Percentiles rank a stretch among this genome's conserved stretches.
Conservation (phyloP, 2,329 filamentous ascomycete species). For the Celoporthe dispersa region DNA sequence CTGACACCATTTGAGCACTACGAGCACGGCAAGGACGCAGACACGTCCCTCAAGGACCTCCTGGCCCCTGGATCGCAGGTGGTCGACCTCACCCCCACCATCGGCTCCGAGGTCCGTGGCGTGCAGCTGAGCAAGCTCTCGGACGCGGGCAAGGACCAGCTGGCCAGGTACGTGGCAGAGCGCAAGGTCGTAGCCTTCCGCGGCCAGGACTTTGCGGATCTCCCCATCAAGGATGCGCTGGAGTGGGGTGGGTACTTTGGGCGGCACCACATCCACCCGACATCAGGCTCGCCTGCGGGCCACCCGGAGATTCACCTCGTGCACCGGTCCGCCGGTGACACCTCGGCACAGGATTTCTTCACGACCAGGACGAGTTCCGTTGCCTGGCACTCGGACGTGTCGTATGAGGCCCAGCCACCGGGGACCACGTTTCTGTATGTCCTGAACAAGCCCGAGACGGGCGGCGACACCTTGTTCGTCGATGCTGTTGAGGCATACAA, state of each 20-base stretch:
- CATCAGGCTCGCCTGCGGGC: conserved; percentile 70
- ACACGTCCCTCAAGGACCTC: conserved; percentile 66
- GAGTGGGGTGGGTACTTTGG: conserved; percentile 65
- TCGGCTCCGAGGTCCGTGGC: conserved; percentile 69
- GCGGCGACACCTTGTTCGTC: conserved; percentile 84
- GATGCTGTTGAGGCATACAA: conserved; percentile 82
- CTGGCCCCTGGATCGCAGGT: conserved; percentile 54
- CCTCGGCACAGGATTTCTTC: conserved; percentile 63
- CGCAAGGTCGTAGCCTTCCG: conserved; percentile 74
- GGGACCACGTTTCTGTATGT: conserved; percentile 89
- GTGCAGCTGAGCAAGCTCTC: conserved; percentile 68
- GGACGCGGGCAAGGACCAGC: conserved; percentile 68
- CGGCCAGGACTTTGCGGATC: conserved; percentile 67
- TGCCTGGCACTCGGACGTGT: conserved; percentile 88
- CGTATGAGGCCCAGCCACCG: conserved; percentile 86
- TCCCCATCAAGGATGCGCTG: conserved; percentile 67
- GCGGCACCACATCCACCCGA: conserved; percentile 73
- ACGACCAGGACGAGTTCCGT: conserved; percentile 74
- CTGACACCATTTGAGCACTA: conserved; percentile 68
- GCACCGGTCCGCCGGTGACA: conserved; percentile 70
- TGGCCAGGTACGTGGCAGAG: conserved; percentile 70
- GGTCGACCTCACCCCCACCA: conserved; percentile 67
- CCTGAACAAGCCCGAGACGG: conserved; percentile 78
- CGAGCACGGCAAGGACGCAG: conserved; percentile 72
- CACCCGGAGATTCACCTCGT: conserved; percentile 73